A percentile compares a stretch with the other conserved stretches of the same genome.
Conservation (phyloP, 805 yeast genomes). For the Ogataea trehaloabstinens region DNA sequence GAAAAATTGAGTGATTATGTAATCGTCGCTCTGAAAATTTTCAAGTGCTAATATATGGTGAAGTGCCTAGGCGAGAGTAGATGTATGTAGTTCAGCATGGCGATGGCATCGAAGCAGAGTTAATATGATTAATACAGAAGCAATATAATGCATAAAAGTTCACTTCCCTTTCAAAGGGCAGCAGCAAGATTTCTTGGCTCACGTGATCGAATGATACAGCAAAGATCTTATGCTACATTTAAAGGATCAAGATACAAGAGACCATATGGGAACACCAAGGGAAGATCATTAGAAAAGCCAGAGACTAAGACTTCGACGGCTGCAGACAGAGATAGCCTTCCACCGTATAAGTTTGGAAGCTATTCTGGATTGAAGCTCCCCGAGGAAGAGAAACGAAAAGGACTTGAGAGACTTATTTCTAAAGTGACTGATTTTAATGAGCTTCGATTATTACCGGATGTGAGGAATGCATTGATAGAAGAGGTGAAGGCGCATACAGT, state of each 20-base stretch:
- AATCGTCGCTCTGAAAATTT: too few relatives aligned
- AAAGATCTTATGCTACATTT: not conserved
- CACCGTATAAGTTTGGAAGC: constrained; percentile 44
- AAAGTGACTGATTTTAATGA: constrained; percentile 66
- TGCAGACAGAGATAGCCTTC: constrained; percentile 13
- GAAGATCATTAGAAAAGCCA: constrained; percentile 1
- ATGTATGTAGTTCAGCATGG: too few relatives aligned
- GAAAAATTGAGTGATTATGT: too few relatives aligned
- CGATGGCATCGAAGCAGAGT: too few relatives aligned
- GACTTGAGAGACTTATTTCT: constrained; percentile 38
- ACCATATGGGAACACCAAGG: constrained; percentile 10
- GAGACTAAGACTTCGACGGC: not conserved
- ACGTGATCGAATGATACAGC: too few relatives aligned
- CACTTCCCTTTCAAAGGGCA: too few relatives aligned
- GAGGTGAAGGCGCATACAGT: constrained; percentile 51
- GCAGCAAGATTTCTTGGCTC: too few relatives aligned
- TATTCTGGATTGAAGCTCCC: constrained; percentile 47
- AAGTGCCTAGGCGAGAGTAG: too few relatives aligned
- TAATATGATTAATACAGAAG: too few relatives aligned
- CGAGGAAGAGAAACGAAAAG: constrained; percentile 31
- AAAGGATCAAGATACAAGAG: constrained; percentile 1
- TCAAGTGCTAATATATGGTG: too few relatives aligned
- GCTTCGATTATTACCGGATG: constrained; percentile 62
- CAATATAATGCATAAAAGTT: too few relatives aligned
- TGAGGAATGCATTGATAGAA: constrained; percentile 56